Evolutionary conservation across 768 basidiomycete genomes (phyloP).

Genomic region (Lactarius indigo): DNA sequence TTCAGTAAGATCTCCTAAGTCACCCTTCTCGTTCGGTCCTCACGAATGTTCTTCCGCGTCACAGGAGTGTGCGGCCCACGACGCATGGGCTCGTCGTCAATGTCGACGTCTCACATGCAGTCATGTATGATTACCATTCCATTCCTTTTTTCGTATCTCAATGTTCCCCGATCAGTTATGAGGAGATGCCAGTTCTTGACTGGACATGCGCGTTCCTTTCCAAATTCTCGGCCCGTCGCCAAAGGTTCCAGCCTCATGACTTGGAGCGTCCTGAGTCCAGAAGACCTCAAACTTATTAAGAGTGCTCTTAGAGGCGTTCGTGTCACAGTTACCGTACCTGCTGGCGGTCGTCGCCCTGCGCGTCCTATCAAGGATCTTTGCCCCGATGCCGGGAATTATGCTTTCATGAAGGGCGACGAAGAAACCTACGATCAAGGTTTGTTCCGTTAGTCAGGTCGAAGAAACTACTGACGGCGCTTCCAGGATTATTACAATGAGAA

Average conservation of each 20-base stretch:
- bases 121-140: constrained; percentile 7
- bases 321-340: constrained; percentile 16
- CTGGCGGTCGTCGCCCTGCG: constrained; percentile 1
- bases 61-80: constrained; percentile 23
- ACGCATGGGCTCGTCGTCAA: constrained; percentile 18
- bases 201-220: constrained; percentile 19
- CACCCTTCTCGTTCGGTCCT: neutral
- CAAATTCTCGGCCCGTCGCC: constrained; percentile 7
- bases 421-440: constrained; percentile 18
- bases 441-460: neutral
- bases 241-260: neutral
- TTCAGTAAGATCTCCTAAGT: constrained; percentile 10
- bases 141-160: neutral
- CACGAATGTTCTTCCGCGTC: neutral
- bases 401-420: constrained; percentile 17
- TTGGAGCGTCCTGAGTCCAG: constrained; percentile 5
- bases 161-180: constrained; percentile 5
- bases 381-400: constrained; percentile 2
- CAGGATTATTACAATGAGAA: constrained; percentile 19
- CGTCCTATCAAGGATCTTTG: constrained; percentile 23
- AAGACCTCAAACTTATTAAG: constrained; percentile 15
- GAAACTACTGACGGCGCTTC: neutral
- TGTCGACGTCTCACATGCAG: constrained; percentile 21
- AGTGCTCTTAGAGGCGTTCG: constrained; percentile 12
- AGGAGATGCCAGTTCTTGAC: constrained; percentile 21